Evolutionary conservation across 257 asterid species (phyloP).

Genomic region (Petrea volubilis): DNA sequence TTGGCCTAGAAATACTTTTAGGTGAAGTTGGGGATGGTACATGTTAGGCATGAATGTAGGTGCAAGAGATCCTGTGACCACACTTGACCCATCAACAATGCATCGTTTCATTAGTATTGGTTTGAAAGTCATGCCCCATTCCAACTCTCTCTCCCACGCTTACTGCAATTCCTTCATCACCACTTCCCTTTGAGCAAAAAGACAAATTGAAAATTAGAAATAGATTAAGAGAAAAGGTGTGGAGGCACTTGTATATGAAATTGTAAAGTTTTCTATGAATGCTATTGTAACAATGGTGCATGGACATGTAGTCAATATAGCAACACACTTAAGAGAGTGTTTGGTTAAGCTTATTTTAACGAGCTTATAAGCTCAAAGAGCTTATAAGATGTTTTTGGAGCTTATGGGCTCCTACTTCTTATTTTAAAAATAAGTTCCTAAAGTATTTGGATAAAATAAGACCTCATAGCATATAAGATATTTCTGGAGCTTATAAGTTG

Average conservation of each 20-base stretch:
- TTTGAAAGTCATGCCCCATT: neutral
- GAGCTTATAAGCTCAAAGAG: too few species aligned
- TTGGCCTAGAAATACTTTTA: neutral
- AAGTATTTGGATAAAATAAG: too few species aligned
- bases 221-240: neutral
- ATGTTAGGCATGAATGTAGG: neutral
- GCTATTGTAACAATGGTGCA: neutral
- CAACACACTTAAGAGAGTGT: too few species aligned
- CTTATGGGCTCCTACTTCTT: too few species aligned
- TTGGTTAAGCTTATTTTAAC: too few species aligned
- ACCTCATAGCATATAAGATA: too few species aligned
- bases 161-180: neutral
- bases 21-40: neutral
- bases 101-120: neutral
- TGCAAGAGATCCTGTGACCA: neutral
- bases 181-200: neutral
- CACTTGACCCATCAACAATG: neutral
- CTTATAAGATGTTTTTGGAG: too few species aligned
- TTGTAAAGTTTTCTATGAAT: neutral
- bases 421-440: too few species aligned
- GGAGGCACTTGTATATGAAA: neutral
- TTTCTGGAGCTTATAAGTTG: too few species aligned
- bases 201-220: neutral
- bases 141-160: neutral
- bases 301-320: neutral